Evolutionary conservation across 805 yeast genomes (phyloP).

Genomic region (Ogataea pilisensis): DNA sequence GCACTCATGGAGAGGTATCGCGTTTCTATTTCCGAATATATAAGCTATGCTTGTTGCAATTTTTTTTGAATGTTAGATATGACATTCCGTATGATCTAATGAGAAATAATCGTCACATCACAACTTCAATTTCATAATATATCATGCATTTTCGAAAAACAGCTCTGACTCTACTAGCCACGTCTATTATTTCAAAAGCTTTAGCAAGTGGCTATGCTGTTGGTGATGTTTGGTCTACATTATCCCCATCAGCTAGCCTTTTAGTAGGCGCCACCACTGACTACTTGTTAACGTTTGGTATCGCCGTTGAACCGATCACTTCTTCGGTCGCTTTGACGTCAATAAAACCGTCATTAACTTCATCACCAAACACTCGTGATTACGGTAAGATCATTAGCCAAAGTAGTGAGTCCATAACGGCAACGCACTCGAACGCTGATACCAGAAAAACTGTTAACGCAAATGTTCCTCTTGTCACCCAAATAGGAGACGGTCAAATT

Average conservation of each 20-base stretch:
- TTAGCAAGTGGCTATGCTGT: conserved; percentile 43
- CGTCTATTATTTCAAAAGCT: conserved; percentile 23
- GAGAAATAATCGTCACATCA: too few relatives aligned
- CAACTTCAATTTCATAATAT: too few relatives aligned
- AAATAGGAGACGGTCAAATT: conserved; percentile 46
- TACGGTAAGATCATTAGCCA: conserved; percentile 30
- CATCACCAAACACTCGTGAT: conserved; percentile 36
- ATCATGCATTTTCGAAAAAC: not conserved
- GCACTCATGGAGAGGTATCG: not conserved
- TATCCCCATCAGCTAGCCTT: conserved; percentile 54
- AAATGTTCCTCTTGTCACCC: conserved; percentile 36
- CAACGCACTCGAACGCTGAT: too few relatives aligned
- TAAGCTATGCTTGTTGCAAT: too few relatives aligned
- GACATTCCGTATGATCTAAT: too few relatives aligned
- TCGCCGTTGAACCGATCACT: conserved; percentile 54
- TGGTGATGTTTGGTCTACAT: conserved; percentile 59
- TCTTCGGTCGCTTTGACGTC: conserved; percentile 29
- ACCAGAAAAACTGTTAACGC: too few relatives aligned
- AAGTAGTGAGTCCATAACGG: too few relatives aligned
- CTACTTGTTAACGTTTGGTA: conserved; percentile 57
- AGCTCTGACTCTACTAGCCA: not conserved
- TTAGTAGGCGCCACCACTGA: conserved; percentile 53
- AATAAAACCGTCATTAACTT: conserved; percentile 12
- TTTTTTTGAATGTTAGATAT: too few relatives aligned
- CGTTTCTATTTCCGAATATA: not conserved